Evolutionary conservation across 768 basidiomycete species (phyloP).

Genomic region (Russula abietina): DNA sequence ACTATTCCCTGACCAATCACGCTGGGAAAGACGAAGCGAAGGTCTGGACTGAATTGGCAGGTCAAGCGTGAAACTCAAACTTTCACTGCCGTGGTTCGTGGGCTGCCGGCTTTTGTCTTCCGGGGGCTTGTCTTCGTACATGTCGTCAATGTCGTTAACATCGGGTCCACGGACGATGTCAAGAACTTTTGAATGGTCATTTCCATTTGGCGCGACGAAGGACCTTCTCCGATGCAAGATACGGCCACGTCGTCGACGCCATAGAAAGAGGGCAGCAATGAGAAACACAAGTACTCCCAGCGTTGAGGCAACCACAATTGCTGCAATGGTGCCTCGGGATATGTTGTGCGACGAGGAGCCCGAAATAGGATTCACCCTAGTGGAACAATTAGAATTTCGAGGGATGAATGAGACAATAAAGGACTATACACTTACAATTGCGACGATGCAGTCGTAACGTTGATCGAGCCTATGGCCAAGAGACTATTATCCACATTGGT

Average conservation of each 20-base stretch:
- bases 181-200: conserved; percentile 21
- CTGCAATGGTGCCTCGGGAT: conserved; percentile 58
- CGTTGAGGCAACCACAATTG: conserved; percentile 51
- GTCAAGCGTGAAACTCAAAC: conserved; percentile 25
- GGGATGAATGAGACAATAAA: neutral
- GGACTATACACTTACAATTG: conserved; percentile 13
- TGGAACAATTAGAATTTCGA: neutral
- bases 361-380: conserved; percentile 3
- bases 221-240: conserved; percentile 30
- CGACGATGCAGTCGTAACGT: conserved; percentile 36
- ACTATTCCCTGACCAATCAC: conserved; percentile 22
- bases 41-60: conserved; percentile 23
- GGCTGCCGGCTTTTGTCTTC: conserved; percentile 2
- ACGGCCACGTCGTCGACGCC: conserved; percentile 40
- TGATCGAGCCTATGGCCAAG: conserved; percentile 48
- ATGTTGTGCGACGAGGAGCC: conserved; percentile 26
- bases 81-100: conserved; percentile 17
- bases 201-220: conserved; percentile 24
- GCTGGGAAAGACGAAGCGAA: conserved; percentile 18
- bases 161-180: conserved; percentile 21
- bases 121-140: conserved; percentile 17
- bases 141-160: conserved; percentile 14
- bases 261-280: conserved; percentile 42
- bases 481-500: conserved; percentile 42
- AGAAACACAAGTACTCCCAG: conserved; percentile 45